phyloP scores from a whole-genome alignment of 768 basidiomycete species.

The Lactarius trivialis region DNA sequence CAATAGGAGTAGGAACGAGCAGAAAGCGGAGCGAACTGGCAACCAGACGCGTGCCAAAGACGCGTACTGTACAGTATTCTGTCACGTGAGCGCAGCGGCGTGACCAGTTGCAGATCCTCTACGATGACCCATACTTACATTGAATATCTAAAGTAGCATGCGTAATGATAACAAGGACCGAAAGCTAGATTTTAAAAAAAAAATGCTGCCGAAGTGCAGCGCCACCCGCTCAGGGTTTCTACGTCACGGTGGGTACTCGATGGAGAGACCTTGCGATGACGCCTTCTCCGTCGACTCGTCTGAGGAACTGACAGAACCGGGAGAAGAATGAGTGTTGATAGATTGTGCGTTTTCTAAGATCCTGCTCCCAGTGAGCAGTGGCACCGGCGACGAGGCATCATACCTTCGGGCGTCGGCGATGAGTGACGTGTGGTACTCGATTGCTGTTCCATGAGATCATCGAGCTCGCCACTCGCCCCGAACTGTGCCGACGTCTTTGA shows the following conservation, averaged over 20 bases:
- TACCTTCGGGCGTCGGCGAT: slow-evolving; percentile 62
- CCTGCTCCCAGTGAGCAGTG: slow-evolving; percentile 26
- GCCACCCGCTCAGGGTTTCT: too few relatives aligned
- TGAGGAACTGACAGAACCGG: slow-evolving; percentile 83
- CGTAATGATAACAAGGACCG: too few relatives aligned
- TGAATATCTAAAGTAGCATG: too few relatives aligned
- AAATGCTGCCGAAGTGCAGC: too few relatives aligned
- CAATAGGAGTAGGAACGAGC: background rate
- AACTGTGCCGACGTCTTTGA: slow-evolving; percentile 26
- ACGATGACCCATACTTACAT: too few relatives aligned
- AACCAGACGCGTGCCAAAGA: background rate
- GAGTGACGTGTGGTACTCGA: slow-evolving; percentile 39
- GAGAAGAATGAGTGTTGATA: slow-evolving; percentile 47
- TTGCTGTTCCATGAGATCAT: slow-evolving; percentile 49
- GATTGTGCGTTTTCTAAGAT: slow-evolving; percentile 37
- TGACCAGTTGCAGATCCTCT: too few relatives aligned
- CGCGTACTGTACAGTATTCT: background rate
- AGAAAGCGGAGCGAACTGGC: background rate
- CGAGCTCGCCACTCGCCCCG: slow-evolving; percentile 32
- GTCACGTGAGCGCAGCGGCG: slow-evolving; percentile 9
- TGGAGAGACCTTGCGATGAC: slow-evolving; percentile 45
- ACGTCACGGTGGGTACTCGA: too few relatives aligned
- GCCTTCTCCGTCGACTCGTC: slow-evolving; percentile 63
- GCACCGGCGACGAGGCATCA: slow-evolving; percentile 34
- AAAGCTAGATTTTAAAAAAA: too few relatives aligned